Percentiles rank a stretch among this genome's conserved stretches.
Conservation (phyloP, 495 filamentous ascomycete species). For the Neurospora intermedia region DNA sequence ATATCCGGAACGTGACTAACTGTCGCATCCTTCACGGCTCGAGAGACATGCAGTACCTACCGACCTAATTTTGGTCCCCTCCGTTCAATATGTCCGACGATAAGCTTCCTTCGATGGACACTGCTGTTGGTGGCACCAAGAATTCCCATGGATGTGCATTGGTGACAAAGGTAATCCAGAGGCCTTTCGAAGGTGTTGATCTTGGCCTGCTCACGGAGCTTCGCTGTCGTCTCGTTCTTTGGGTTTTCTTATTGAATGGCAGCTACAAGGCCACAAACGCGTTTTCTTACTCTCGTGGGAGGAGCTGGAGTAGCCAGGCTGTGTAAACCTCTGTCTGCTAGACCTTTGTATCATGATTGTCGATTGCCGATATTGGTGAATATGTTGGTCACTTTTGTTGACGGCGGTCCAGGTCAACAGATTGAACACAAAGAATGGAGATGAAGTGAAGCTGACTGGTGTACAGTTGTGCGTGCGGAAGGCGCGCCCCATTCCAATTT, state of each 20-base stretch:
- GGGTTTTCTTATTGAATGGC: slow-evolving; percentile 30
- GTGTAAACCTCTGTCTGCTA: neutral
- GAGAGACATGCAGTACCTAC: slow-evolving; percentile 36
- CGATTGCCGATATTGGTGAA: neutral
- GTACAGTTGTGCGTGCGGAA: neutral
- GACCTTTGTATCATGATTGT: neutral
- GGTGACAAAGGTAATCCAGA: slow-evolving; percentile 68
- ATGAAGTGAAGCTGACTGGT: neutral
- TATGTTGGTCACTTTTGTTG: neutral
- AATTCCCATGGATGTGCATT: slow-evolving; percentile 88
- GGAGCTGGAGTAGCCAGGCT: neutral
- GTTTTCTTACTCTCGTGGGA: neutral
- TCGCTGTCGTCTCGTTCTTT: slow-evolving; percentile 67
- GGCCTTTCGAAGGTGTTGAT: slow-evolving; percentile 89
- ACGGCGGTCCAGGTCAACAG: neutral
- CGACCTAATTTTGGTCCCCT: slow-evolving; percentile 53
- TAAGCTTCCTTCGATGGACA: slow-evolving; percentile 64
- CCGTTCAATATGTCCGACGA: slow-evolving; percentile 72
- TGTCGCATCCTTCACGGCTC: neutral
- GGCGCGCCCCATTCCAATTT: neutral
- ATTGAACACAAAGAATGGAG: neutral
- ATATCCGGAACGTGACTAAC: neutral
- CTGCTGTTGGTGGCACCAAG: slow-evolving; percentile 96
- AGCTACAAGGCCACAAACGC: neutral
- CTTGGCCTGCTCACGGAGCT: slow-evolving; percentile 80